phyloP scores from a whole-genome alignment of 495 filamentous ascomycete species.

The Neurospora tetraspora region DNA sequence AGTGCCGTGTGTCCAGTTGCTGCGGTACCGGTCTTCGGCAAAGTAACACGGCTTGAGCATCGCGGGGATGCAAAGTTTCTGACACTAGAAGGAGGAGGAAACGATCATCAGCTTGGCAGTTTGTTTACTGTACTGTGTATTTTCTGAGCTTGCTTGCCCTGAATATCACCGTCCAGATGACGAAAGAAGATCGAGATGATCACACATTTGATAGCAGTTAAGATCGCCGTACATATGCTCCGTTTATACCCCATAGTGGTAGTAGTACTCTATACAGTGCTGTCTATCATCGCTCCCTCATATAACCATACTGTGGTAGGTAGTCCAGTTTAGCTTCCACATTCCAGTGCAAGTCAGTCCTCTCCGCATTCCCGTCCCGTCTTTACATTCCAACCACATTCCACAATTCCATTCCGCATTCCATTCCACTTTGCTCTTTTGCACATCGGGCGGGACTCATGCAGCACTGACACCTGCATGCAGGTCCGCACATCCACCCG shows the following conservation, averaged over 20 bases:
- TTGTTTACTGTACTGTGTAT: too few species aligned
- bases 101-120: too few species aligned
- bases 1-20: too few species aligned
- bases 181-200: too few species aligned
- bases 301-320: neutral
- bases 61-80: too few species aligned
- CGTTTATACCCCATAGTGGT: neutral
- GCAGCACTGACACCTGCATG: neutral
- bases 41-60: too few species aligned
- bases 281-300: neutral
- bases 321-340: neutral
- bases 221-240: neutral
- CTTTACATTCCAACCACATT: neutral
- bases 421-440: neutral
- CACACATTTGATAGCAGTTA: too few species aligned
- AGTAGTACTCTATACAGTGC: neutral
- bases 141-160: too few species aligned
- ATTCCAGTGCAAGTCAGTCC: neutral
- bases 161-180: too few species aligned
- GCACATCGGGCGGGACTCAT: neutral
- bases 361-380: neutral
- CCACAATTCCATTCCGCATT: neutral
- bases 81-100: too few species aligned
- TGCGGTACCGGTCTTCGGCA: too few species aligned
- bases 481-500: neutral